A percentile compares a stretch with the other conserved stretches of the same genome.
Evolutionary conservation across 257 asterid genomes (phyloP).

Genomic region (Craterostigma plantagineum): DNA sequence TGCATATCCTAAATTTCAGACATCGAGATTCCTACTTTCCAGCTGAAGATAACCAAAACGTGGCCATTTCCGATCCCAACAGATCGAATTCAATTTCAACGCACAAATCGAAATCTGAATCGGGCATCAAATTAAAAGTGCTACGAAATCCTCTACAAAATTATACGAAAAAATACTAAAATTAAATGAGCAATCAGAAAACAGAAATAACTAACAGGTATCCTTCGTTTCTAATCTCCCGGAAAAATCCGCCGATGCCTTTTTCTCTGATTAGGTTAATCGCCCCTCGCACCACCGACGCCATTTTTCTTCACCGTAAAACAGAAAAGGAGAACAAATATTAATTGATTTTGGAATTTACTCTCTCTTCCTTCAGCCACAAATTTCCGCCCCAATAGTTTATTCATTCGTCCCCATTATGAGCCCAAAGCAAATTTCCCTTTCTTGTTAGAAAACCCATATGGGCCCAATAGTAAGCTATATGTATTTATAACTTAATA

Average conservation of each 20-base stretch:
- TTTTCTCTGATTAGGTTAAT: slow-evolving; percentile 55
- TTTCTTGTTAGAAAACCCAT: too few species aligned
- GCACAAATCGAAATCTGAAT: background rate
- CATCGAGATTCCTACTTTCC: background rate
- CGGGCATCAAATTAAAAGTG: too few species aligned
- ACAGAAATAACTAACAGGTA: slow-evolving; percentile 28
- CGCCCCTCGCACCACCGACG: slow-evolving; percentile 56
- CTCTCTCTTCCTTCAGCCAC: too few species aligned
- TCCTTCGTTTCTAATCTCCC: slow-evolving; percentile 70
- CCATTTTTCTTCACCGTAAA: slow-evolving; percentile 24
- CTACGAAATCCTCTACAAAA: background rate
- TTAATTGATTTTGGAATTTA: too few species aligned
- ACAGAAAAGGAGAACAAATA: too few species aligned
- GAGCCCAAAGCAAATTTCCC: too few species aligned
- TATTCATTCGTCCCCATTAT: too few species aligned
- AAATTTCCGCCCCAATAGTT: too few species aligned
- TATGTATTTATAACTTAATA: too few species aligned
- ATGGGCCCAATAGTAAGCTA: too few species aligned
- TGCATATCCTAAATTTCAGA: background rate
- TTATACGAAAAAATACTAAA: slow-evolving; percentile 5
- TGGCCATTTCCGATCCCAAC: background rate
- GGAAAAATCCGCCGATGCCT: slow-evolving; percentile 51
- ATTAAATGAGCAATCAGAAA: background rate
- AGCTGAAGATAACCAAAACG: too few species aligned
- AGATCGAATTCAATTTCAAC: background rate